Base-by-base conservation (phyloP, 2,329 filamentous ascomycete genomes). In the Fusarium newnesense region DNA sequence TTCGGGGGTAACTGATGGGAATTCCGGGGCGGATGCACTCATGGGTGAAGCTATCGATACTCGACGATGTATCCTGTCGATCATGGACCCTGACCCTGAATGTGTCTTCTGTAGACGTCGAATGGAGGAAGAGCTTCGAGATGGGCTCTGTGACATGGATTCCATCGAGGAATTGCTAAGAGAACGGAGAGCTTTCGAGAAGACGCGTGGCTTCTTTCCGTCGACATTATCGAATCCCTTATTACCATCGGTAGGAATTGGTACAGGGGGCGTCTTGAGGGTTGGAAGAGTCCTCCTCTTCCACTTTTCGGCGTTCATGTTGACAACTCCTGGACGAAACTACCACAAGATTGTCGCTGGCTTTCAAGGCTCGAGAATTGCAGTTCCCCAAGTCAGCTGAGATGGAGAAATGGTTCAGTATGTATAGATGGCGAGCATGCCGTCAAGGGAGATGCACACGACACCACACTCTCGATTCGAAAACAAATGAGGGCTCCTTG, bases 91-190 rank as follows among this genome's bases (percentile, higher is more conserved):
- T 26, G 82, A 83, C n/a, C 74, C 78, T 3, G 81, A 83, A 15
- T 81, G 76, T 21, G 77, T 80, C 76, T 84, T 85, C 54, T 83
- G 81, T 44, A 84, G 76, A 39, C 80, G 77, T 47, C 82, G 79
- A 4, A 72, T 74, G 10, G 80, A 82, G 24, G 75, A 77, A 39
- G 79, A 79, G 61, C 77, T 79, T 59, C 81, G 78, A 32, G 80
- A 78, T 5, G 79, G 75, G 34, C 65, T 75, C 28, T 77, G 75
- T n/a, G 81, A 79, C 52, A 81, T 70, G n/a, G 82, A 83, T 62
- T 84, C 82, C 74, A 84, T 79, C 11, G 82, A 83, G 9, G 82
- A 83, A 76, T 77, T 83, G 76, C 82, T 84, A 42, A 84, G 74
- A 5, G 82, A 83, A 40, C 82, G 82, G 30, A 84, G 75, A 21